phyloP scores from a whole-genome alignment of 164 flowering plant species.

The Magnolia officinalis region DNA sequence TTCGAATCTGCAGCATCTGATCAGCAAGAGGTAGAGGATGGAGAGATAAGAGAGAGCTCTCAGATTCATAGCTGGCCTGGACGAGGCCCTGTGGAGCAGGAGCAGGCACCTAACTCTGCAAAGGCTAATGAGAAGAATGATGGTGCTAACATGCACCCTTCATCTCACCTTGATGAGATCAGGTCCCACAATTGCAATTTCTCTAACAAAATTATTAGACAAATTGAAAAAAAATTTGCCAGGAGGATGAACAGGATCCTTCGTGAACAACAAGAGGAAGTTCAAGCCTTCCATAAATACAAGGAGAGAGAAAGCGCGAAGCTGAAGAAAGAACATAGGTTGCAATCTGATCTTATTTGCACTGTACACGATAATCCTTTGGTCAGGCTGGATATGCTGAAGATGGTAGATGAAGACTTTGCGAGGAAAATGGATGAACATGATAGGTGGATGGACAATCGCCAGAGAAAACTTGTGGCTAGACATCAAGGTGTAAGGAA shows the following conservation, averaged over 20 bases:
- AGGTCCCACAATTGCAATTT: constrained; percentile 15
- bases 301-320: constrained; percentile 31
- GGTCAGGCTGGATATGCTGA: constrained; percentile 38
- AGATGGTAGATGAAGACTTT: constrained; percentile 29
- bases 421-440: constrained; percentile 36
- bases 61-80: constrained; percentile 8
- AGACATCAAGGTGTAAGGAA: constrained; percentile 31
- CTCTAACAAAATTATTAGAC: constrained; percentile 11
- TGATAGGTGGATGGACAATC: constrained; percentile 16
- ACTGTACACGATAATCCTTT: constrained; percentile 23
- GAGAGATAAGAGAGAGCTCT: constrained; percentile 24
- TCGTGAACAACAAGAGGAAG: constrained; percentile 36
- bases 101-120: constrained; percentile 12
- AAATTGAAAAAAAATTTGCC: constrained; percentile 28
- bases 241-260: constrained; percentile 33
- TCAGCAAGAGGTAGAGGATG: constrained; percentile 22
- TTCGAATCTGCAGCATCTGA: constrained; percentile 1
- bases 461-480: constrained; percentile 38
- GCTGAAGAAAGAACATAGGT: constrained; percentile 28
- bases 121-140: constrained; percentile 3
- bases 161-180: neutral
- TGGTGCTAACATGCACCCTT: neutral
- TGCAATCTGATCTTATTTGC: constrained; percentile 38
- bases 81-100: constrained; percentile 10
- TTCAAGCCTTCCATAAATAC: constrained; percentile 17